Evolutionary conservation across 2,329 filamentous ascomycete genomes (phyloP), one percentile per base, ranked within the genome.

Genomic region (Cytospora mali): DNA sequence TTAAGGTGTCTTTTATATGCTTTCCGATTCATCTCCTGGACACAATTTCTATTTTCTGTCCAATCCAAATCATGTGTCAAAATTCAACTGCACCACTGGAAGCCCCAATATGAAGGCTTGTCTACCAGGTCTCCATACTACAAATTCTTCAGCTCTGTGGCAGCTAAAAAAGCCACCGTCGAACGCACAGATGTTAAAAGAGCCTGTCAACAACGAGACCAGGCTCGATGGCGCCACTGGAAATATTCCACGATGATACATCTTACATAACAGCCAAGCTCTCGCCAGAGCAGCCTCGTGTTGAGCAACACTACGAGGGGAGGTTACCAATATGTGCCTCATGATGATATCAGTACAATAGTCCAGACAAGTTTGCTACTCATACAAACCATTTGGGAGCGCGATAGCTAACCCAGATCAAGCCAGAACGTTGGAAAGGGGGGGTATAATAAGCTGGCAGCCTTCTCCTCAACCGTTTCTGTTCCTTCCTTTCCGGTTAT

Each of bases 311-410:
- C n/a, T 21, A 21, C 16, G 10, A 21, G 7, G n/a, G 35, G 42
- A 27, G 16, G 35, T 28, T n/a, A 33, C 6, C 33, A 27, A 6
- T 14, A 21, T 48, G 27, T n/a, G 16, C n/a, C 23, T 48, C 27
- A 54, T 60, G n/a, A 54, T 60, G 57, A 60, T 60, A 60, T 54
- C 50, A 60, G 31, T 18, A 27, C 39, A 16, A 13, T n/a, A 28
- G 25, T 7, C 29, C 21, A 35, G 48, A 60, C 50, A 60, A 48
- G 39, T 33, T 46, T 18, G 31, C n/a, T 23, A 29, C 33, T 48
- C 35, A 27, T 50, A 60, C 33, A 50, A 33, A 35, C n/a, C 31
- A 21, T 16, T 42, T 23, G 21, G 6, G 18, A 48, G 27, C 16
- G 27, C 23, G 28, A 48, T 14, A n/a, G 2, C n/a, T 28, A 28